Evolutionary conservation across 2,329 filamentous ascomycete species (phyloP).

Genomic region (Lasiodiplodia citricola): DNA sequence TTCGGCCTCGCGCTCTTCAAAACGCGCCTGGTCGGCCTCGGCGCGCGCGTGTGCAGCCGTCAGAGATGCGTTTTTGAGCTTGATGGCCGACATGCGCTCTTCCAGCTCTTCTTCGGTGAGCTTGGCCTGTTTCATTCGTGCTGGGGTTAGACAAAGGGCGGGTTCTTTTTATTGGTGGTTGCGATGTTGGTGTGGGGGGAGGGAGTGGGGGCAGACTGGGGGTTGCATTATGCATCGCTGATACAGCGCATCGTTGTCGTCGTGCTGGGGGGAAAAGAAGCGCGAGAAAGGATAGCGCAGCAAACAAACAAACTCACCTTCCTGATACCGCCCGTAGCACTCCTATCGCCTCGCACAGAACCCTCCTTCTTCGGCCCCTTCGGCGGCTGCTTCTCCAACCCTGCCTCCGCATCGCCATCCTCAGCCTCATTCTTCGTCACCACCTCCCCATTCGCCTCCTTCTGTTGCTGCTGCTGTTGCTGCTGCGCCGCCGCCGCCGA

Average conservation of each 20-base stretch:
- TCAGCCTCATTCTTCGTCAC: slow-evolving; percentile 29
- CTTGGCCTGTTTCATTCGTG: slow-evolving; percentile 55
- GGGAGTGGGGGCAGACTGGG: neutral
- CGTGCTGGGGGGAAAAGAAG: neutral
- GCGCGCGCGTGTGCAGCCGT: slow-evolving; percentile 67
- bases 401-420: slow-evolving; percentile 33
- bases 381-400: slow-evolving; percentile 27
- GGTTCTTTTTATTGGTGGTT: neutral
- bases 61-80: slow-evolving; percentile 64
- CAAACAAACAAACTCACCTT: slow-evolving; percentile 42
- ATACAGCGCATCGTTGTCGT: neutral
- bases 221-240: neutral
- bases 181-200: neutral
- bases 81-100: slow-evolving; percentile 65
- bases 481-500: slow-evolving; percentile 24
- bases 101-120: slow-evolving; percentile 69
- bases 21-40: slow-evolving; percentile 70
- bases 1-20: slow-evolving; percentile 66
- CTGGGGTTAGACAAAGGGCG: slow-evolving; percentile 8
- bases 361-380: slow-evolving; percentile 29
- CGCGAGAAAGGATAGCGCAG: neutral
- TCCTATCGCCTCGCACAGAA: slow-evolving; percentile 61
- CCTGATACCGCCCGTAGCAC: slow-evolving; percentile 58
- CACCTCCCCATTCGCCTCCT: slow-evolving; percentile 28
- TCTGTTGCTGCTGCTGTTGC: slow-evolving; percentile 27